Evolutionary conservation across 139 green algal genomes (phyloP), one percentile per base, ranked within the genome.

Genomic region (Chlorella sp.): DNA sequence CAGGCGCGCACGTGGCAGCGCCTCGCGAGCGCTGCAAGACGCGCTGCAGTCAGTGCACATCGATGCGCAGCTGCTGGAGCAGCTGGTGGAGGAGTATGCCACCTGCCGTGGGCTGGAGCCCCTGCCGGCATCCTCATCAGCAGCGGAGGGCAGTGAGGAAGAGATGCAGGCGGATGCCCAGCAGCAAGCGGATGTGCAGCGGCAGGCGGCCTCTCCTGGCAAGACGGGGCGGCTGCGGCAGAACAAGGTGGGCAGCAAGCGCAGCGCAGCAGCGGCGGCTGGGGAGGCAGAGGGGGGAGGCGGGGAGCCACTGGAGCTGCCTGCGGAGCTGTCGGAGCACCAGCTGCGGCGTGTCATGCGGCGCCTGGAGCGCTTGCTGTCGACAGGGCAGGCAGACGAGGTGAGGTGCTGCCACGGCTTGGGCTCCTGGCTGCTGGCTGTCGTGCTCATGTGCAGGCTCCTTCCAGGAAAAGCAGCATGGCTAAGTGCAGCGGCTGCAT

Each of bases 1-100:
- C 64, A 70, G 64, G 64, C 30, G 64, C 2, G n/a, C 30, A 14
- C n/a, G 34, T 74, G 76, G 76, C 24, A 72, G 38, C 26, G 76
- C 56, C 4, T 13, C 54, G 0, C 2, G 13, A 3, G 76, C 48
- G 22, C 56, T 82, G 76, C 38, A 70, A 4, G 76, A 82, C 14
- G 54, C 76, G 1, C 76, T 72, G 76, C 76, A 82, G 36, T 60
- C 77, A 4, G 60, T 43, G 40, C 77, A 83, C 40, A 41, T 83
- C 9, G 60, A 83, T 32, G 41, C 44, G 5, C 20, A 3, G 6
- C 40, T 74, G 77, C 77, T 83, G 26, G 11, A 4, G 19, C 60
- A 83, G 77, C 60, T 83, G 44, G 77, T 60, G 0, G 60, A 58
- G 40, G 77, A 83, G 77, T 83, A 83, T 44, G 77, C 60, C 0